Evolutionary conservation across 2,329 filamentous ascomycete genomes (phyloP).

Genomic region (Alternaria triticimaculans): DNA sequence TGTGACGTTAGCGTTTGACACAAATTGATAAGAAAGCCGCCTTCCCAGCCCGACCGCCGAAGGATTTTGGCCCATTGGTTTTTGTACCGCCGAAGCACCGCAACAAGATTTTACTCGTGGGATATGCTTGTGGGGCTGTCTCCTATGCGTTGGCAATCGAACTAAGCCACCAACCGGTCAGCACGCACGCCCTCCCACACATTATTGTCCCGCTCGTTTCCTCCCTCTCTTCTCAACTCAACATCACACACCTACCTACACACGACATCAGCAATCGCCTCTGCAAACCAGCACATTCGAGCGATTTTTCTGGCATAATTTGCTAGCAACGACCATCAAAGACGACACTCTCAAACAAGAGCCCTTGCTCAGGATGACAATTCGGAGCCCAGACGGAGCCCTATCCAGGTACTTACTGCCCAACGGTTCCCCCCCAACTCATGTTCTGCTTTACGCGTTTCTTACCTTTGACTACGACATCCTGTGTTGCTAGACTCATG

Average conservation of each 20-base stretch:
- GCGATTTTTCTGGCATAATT: slow-evolving; percentile 23
- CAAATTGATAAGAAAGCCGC: slow-evolving; percentile 45
- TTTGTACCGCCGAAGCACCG: slow-evolving; percentile 32
- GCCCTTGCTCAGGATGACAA: slow-evolving; percentile 53
- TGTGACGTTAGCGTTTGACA: slow-evolving; percentile 29
- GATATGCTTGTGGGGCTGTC: slow-evolving; percentile 44
- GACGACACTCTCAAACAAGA: slow-evolving; percentile 36
- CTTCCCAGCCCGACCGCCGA: slow-evolving; percentile 24
- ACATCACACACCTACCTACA: slow-evolving; percentile 16
- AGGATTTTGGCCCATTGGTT: slow-evolving; percentile 43
- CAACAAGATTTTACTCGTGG: slow-evolving; percentile 32
- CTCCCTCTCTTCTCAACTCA: slow-evolving; percentile 35
- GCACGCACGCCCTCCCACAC: slow-evolving; percentile 37
- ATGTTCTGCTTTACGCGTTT: slow-evolving; percentile 33
- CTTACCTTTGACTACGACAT: slow-evolving; percentile 14
- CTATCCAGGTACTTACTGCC: slow-evolving; percentile 53
- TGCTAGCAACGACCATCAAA: slow-evolving; percentile 18
- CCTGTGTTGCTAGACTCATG: slow-evolving; percentile 38
- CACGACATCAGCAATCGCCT: slow-evolving; percentile 22
- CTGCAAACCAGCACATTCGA: slow-evolving; percentile 17
- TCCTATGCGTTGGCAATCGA: slow-evolving; percentile 47
- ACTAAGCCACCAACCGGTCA: slow-evolving; percentile 42
- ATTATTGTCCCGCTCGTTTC: slow-evolving; percentile 33
- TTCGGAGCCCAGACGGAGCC: slow-evolving; percentile 52
- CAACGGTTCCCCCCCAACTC: slow-evolving; percentile 43